Evolutionary conservation across 139 green algal species (phyloP), one percentile per base, ranked within the genome.

Genomic region (Spirogloea muscicola): DNA sequence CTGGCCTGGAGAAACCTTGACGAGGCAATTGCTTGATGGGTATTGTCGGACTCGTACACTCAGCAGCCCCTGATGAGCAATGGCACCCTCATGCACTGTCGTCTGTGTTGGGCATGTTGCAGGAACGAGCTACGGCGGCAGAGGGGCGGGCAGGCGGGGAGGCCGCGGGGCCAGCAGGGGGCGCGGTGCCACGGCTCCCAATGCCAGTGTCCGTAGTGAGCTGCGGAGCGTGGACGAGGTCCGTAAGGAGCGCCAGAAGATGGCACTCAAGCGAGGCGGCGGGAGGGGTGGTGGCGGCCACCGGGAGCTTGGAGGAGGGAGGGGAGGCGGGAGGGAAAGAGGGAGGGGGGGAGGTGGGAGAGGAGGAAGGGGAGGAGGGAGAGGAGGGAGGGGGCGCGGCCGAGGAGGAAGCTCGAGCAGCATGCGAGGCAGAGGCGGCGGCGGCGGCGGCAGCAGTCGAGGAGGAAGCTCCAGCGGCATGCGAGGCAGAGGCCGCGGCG

Each of bases 201-300:
- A 64, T 64, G 65, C 40, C 13, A 33, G 42, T 38, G 65, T 74
- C n/a, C 38, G 38, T 33, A 46, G 66, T 65, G 65, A 74, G 39
- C 44, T 74, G 18, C 13, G 44, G 10, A 68, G 65, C 27, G 52
- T 74, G 18, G 65, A 74, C 40, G 65, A 74, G n/a, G 39, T 74
- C 0, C 2, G 65, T 27, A 74, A 74, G 42, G 40, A n/a, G 16
- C 65, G 65, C 6, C 65, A 74, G 0, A 74, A 66, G 0, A n/a
- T n/a, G n/a, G 18, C 18, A 4, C 7, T 41, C 7, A 39, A 10
- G 1, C 21, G 65, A 63, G 65, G 65, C 7, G 59, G 59, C n/a
- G 48, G 27, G 5, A 43, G 59, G 36, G 55, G 55, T 38, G 55
- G 55, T 49, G 55, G 55, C 29, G 39, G 55, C 1, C 36, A 38